These are phyloP conservation scores for Penicillium paradoxum DNA, from an alignment of 495 filamentous ascomycete species.

Conservation along the genomic window DNA sequence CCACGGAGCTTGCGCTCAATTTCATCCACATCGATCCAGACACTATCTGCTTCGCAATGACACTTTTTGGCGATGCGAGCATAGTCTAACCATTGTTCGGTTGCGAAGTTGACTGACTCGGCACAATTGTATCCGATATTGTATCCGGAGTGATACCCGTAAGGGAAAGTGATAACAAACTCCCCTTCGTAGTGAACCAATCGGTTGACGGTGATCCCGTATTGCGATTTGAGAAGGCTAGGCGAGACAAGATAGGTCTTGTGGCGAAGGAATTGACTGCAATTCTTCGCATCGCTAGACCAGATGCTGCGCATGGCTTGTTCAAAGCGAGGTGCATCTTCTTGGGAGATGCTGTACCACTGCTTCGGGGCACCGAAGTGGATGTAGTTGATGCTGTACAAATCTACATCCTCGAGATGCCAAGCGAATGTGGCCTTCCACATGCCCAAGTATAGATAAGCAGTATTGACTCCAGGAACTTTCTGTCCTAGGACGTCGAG, in stretches of 20 bases:
- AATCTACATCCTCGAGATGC: constrained; percentile 97
- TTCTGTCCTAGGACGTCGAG: constrained; percentile 93
- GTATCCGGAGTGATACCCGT: constrained; percentile 97
- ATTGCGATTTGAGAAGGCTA: constrained; percentile 74
- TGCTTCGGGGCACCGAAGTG: constrained; percentile 98
- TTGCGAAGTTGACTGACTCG: constrained; percentile 97
- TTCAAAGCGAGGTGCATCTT: constrained; percentile 91
- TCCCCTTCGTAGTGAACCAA: constrained; percentile 95
- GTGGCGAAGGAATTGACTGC: constrained; percentile 93
- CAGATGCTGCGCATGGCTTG: constrained; percentile 93
- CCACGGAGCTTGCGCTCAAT: constrained; percentile 92
- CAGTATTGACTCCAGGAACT: constrained; percentile 95
- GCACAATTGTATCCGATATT: constrained; percentile 99
- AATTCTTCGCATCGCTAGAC: constrained; percentile 94
- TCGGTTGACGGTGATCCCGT: constrained; percentile 91
- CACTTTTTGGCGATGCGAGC: constrained; percentile 97
- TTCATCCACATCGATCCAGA: constrained; percentile 95
- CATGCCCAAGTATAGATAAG: constrained; percentile 98
- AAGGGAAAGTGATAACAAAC: constrained; percentile 97
- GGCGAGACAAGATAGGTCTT: constrained; percentile 99
- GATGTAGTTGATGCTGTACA: constrained; percentile 99
- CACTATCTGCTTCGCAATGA: constrained; percentile 90
- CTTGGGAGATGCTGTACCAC: constrained; percentile 98
- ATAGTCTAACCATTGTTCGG: constrained; percentile 89
- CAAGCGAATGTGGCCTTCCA: constrained; percentile 99